These are phyloP conservation scores for Wickerhamomyces sydowiorum DNA, from an alignment of 805 yeast species.

Conservation along the genomic window DNA sequence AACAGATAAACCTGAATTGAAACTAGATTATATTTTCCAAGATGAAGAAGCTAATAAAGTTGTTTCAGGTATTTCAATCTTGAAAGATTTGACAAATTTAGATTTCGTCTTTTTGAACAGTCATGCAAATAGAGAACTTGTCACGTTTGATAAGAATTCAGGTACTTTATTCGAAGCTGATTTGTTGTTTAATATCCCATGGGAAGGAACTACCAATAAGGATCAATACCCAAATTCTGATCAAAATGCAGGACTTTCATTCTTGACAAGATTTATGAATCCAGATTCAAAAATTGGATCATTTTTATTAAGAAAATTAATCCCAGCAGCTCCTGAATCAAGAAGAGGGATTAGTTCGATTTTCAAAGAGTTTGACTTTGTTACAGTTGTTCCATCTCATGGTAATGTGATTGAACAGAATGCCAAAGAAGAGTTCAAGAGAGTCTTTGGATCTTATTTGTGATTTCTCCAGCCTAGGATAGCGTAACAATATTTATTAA, in stretches of 20 bases:
- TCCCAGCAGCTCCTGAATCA: slow-evolving; percentile 11
- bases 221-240: slow-evolving; percentile 39
- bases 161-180: slow-evolving; percentile 55
- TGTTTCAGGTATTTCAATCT: slow-evolving; percentile 27
- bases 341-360: slow-evolving; percentile 12
- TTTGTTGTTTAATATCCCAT: slow-evolving; percentile 52
- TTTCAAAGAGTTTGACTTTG: slow-evolving; percentile 36
- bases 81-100: slow-evolving; percentile 38
- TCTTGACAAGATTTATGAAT: slow-evolving; percentile 33
- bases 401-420: slow-evolving; percentile 47
- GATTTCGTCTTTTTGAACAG: slow-evolving; percentile 52
- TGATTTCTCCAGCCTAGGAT: too few species aligned
- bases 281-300: slow-evolving; percentile 35
- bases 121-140: slow-evolving; percentile 55
- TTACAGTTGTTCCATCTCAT: slow-evolving; percentile 50
- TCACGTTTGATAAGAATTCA: slow-evolving; percentile 40
- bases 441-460: slow-evolving; percentile 12
- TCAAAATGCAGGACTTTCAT: slow-evolving; percentile 42
- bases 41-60: slow-evolving; percentile 30
- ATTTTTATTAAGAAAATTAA: slow-evolving; percentile 21
- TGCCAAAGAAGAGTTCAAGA: slow-evolving; percentile 25
- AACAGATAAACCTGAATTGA: slow-evolving; percentile 27
- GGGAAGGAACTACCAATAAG: slow-evolving; percentile 36
- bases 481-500: too few species aligned
- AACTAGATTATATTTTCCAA: slow-evolving; percentile 35